Conservation (phyloP, 139 green algal species). For the Auxenochlorella pyrenoidosa region DNA sequence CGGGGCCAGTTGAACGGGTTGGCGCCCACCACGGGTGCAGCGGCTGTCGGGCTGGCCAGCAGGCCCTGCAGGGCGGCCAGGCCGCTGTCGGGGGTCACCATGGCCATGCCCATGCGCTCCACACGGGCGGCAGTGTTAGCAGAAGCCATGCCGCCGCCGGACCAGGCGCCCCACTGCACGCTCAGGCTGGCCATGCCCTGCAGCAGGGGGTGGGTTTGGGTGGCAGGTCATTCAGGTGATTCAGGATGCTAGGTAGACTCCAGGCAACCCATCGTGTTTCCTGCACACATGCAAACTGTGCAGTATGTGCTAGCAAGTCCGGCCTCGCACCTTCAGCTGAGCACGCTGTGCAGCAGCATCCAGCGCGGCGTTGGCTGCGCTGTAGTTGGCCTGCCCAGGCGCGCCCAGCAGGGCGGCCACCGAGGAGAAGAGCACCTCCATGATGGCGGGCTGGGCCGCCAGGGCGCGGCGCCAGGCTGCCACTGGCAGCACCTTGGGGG, state of each 20-base stretch:
- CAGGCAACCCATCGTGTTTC: not conserved
- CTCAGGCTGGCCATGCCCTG: conserved; percentile 26
- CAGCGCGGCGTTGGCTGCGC: conserved; percentile 64
- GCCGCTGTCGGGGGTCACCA: conserved; percentile 49
- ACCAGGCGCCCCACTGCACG: conserved; percentile 65
- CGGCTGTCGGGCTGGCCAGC: not conserved
- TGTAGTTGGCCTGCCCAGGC: conserved; percentile 67
- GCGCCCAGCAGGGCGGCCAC: conserved; percentile 62
- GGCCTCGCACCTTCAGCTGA: not conserved
- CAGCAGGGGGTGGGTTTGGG: not conserved
- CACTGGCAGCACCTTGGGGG: conserved; percentile 43
- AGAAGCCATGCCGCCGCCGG: conserved; percentile 53
- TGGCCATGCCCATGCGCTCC: conserved; percentile 64
- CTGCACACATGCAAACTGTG: no score
- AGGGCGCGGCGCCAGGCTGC: conserved; percentile 4
- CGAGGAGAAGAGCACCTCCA: conserved; percentile 75
- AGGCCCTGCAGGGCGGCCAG: conserved; percentile 41
- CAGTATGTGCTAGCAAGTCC: not conserved
- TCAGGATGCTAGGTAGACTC: not conserved
- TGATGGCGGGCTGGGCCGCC: conserved; percentile 28
- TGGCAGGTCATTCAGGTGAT: no score
- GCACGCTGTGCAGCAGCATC: conserved; percentile 51
- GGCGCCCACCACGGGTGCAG: conserved; percentile 57
- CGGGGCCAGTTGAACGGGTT: conserved; percentile 72
- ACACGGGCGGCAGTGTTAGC: conserved; percentile 40